Base-by-base conservation (phyloP, 148 eudicot genomes). In the Beta vulgaris region DNA sequence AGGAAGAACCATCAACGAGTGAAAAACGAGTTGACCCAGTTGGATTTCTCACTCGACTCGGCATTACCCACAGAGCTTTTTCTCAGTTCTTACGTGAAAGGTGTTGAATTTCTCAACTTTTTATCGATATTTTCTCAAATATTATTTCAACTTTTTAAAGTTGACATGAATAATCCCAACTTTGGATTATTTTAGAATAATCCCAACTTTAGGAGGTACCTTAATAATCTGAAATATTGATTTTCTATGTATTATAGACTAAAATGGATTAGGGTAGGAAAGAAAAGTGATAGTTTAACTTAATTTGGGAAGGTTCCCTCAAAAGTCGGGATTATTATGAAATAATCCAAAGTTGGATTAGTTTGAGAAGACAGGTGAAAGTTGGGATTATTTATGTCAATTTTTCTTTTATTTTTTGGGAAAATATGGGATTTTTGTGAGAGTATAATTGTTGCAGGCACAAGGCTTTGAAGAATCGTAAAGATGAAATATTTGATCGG, bases 81-180 rank as follows among this genome's bases (percentile, higher is more conserved):
- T 87, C 90, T 49, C 96, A 85, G 76, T 95, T 89, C 71, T 91
- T 95, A 39, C 93, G 98, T 35, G 97, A 95, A 82, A 89, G 98
- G 98, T 95, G 1, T 37, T 46, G 8, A 35, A 34, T 68, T 59
- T 46, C 44, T 11, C 13, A 23, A 4, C 26, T 79, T 29, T 34
- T 6, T 39, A 8, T 4, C 10, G 14, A 15, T 55, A 65, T 4
- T 34, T 39, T 40, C 9, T 35, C 4, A 26, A 14, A 0, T 48
- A 28, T 42, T 23, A 67, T 62, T 18, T 59, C 49, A 4, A 13
- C 59, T 11, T 43, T 36, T 29, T 21, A n/a, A n/a, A n/a, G n/a
- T n/a, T n/a, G n/a, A n/a, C n/a, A n/a, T n/a, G n/a, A n/a, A n/a
- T n/a, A n/a, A n/a, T n/a, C n/a, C 54, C 19, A 1, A 46, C 34